These are phyloP conservation scores for Kodamaea neixiangensis DNA, from an alignment of 805 yeast genomes.

Conservation along the genomic window DNA sequence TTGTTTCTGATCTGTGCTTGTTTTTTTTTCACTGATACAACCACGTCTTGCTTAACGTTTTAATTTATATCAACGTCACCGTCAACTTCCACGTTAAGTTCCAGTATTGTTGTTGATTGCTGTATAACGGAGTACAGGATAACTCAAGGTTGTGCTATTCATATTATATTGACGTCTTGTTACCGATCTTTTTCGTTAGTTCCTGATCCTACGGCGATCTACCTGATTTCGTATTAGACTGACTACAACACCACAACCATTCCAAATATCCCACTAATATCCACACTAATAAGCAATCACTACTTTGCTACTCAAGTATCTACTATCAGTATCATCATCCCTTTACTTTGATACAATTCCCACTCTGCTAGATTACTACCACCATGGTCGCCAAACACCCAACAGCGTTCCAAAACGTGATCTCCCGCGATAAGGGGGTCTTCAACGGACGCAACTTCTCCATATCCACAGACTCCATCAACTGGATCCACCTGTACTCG, in stretches of 20 bases:
- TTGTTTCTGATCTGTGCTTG: neutral
- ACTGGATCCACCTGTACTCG: constrained; percentile 36
- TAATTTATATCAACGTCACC: neutral
- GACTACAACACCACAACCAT: neutral
- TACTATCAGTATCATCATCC: neutral
- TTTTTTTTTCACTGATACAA: too few species aligned
- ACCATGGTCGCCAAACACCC: constrained; percentile 1
- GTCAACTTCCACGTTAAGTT: neutral
- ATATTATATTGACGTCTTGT: neutral
- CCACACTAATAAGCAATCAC: neutral
- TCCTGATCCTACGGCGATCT: too few species aligned
- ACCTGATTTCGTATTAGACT: too few species aligned
- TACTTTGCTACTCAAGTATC: too few species aligned
- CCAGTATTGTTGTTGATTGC: neutral
- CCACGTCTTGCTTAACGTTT: neutral
- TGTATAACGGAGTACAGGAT: too few species aligned
- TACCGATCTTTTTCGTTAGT: neutral
- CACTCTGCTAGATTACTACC: neutral
- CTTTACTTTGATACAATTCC: neutral
- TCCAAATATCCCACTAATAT: neutral
- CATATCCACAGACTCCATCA: constrained; percentile 38
- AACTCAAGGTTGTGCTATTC: too few species aligned
- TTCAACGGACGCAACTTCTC: constrained; percentile 34
- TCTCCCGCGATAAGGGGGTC: constrained; percentile 33
- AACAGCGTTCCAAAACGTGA: constrained; percentile 7